Conservation (phyloP, 768 basidiomycete species). For the Hebeloma cylindrosporum region DNA sequence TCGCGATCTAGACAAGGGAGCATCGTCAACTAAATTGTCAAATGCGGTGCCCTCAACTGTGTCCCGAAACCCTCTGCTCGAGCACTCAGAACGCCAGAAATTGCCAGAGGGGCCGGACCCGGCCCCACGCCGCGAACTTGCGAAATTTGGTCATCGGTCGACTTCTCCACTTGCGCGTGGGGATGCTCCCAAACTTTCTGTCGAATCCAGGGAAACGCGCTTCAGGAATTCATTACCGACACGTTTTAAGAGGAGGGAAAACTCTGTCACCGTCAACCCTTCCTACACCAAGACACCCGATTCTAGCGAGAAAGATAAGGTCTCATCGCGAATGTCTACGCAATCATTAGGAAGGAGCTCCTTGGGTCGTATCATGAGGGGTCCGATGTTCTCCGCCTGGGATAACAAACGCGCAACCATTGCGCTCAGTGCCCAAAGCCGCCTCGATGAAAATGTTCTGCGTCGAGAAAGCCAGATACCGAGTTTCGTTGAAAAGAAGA, state of each 20-base stretch:
- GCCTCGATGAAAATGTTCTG: constrained; percentile 34
- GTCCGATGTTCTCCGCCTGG: constrained; percentile 22
- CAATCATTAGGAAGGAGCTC: constrained; percentile 34
- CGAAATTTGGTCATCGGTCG: neutral
- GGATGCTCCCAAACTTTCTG: too few relatives aligned
- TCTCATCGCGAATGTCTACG: constrained; percentile 4
- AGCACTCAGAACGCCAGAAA: neutral
- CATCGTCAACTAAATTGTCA: neutral
- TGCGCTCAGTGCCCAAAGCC: constrained; percentile 18
- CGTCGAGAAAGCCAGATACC: constrained; percentile 26
- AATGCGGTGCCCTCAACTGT: neutral
- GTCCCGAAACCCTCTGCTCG: too few relatives aligned
- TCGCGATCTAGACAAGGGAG: constrained; percentile 13
- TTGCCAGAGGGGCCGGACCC: too few relatives aligned
- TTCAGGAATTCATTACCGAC: too few relatives aligned
- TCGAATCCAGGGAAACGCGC: too few relatives aligned
- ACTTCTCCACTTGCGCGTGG: neutral
- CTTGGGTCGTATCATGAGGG: constrained; percentile 30
- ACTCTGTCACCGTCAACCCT: neutral
- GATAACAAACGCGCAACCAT: constrained; percentile 25
- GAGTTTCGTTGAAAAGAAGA: constrained; percentile 29
- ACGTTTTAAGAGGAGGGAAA: too few relatives aligned
- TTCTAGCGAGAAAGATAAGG: neutral
- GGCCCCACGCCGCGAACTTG: neutral
- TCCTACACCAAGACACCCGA: neutral